phyloP scores from a whole-genome alignment of 129 eudicot genomes.

The Flaveria robusta region DNA sequence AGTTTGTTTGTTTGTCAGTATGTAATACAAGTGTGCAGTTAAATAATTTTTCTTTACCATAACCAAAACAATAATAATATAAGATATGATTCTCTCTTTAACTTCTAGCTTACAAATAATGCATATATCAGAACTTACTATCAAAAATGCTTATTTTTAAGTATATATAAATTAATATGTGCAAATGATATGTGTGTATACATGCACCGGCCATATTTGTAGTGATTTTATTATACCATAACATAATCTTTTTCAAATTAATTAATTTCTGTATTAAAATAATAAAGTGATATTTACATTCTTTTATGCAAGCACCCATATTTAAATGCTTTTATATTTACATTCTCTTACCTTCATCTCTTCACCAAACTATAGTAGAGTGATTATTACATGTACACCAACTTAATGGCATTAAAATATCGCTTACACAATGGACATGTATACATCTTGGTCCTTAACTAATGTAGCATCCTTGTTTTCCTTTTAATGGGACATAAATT shows the following conservation, averaged over 20 bases:
- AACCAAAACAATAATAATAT: not conserved
- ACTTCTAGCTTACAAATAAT: not conserved
- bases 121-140: constrained; percentile 5
- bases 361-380: constrained; percentile 15
- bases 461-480: not conserved
- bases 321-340: not conserved
- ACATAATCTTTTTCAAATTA: not conserved
- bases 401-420: constrained; percentile 7
- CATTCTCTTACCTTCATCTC: constrained; percentile 9
- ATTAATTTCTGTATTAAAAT: not conserved
- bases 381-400: constrained; percentile 15
- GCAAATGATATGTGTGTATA: not conserved
- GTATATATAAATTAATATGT: not conserved
- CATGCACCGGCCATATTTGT: not conserved
- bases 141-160: not conserved
- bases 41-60: not conserved
- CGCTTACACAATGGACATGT: not conserved
- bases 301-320: not conserved
- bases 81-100: not conserved
- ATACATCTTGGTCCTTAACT: constrained; percentile 2
- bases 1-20: no score
- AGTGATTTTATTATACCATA: not conserved
- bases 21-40: not conserved
- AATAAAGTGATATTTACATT: not conserved
- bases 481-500: not conserved